Evolutionary conservation across 305 asterid species (phyloP).

Genomic region (Fraxinus platypoda): DNA sequence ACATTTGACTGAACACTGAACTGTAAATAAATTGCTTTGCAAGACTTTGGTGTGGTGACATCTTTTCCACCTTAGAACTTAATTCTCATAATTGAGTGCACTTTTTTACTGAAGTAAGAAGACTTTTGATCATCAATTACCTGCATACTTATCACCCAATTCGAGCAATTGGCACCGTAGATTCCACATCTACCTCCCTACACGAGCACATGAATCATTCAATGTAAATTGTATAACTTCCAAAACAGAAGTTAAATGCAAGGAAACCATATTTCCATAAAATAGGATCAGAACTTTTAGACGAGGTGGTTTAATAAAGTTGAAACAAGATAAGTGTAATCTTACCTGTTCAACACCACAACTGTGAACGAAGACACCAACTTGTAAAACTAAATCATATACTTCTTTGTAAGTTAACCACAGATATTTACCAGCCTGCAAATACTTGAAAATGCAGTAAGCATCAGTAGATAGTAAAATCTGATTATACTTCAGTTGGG

Average conservation of each 20-base stretch:
- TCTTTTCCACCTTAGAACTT: background rate
- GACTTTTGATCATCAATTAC: conserved; percentile 24
- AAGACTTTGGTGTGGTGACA: background rate
- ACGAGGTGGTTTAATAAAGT: background rate
- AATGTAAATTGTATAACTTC: background rate
- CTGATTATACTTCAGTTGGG: background rate
- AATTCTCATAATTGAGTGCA: background rate
- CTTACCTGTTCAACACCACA: conserved; percentile 53
- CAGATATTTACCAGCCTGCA: conserved; percentile 61
- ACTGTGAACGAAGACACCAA: conserved; percentile 56
- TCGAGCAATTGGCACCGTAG: conserved; percentile 71
- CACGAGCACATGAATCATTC: conserved; percentile 1
- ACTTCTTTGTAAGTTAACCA: conserved; percentile 75
- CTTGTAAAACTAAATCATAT: conserved; percentile 47
- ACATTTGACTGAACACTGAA: background rate
- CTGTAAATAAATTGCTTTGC: background rate
- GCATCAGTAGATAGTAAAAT: background rate
- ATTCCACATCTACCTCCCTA: conserved; percentile 78
- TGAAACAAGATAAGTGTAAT: background rate
- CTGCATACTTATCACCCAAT: conserved; percentile 83
- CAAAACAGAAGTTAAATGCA: background rate
- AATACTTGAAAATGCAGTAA: background rate
- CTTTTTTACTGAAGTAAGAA: background rate
- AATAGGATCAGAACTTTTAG: background rate
- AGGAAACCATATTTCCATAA: background rate